These are phyloP conservation scores for Rhizophagus prolifer DNA, from an alignment of 192 early-diverging fungal genomes.

Conservation along the genomic window DNA sequence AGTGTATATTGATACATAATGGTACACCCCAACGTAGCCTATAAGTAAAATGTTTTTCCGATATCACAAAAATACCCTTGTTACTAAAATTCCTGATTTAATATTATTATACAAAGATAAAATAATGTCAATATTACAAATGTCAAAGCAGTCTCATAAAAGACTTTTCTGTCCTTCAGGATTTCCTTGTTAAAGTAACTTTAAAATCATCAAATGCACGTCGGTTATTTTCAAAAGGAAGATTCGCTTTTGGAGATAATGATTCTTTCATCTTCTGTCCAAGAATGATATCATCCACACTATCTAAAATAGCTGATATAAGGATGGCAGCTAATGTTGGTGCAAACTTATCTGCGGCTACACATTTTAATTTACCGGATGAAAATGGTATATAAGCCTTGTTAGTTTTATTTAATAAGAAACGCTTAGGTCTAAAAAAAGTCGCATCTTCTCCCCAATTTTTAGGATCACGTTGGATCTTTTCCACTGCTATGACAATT, in stretches of 20 bases:
- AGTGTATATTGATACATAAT: no score
- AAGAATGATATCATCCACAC: not conserved
- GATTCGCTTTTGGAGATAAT: not conserved
- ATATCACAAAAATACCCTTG: no score
- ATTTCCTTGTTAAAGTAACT: not conserved
- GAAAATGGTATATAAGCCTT: constrained; percentile 1
- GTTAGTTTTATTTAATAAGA: not conserved
- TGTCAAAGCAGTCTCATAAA: no score
- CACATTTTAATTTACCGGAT: not conserved
- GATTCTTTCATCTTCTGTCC: not conserved
- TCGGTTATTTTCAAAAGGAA: constrained; percentile 14
- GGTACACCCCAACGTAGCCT: no score
- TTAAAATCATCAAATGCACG: not conserved
- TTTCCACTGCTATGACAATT: not conserved
- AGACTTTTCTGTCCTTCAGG: no score
- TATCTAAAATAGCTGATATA: not conserved
- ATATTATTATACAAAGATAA: no score
- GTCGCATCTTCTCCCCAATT: constrained; percentile 3
- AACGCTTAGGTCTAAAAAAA: not conserved
- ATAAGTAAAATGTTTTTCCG: no score
- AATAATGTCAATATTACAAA: no score
- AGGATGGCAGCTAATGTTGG: constrained; percentile 7
- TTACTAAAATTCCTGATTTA: no score
- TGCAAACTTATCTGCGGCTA: constrained; percentile 2
- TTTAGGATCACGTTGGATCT: constrained; percentile 5